Evolutionary conservation across 1,284 basidiomycete genomes (phyloP).

Genomic region (Melampsora occidentalis): DNA sequence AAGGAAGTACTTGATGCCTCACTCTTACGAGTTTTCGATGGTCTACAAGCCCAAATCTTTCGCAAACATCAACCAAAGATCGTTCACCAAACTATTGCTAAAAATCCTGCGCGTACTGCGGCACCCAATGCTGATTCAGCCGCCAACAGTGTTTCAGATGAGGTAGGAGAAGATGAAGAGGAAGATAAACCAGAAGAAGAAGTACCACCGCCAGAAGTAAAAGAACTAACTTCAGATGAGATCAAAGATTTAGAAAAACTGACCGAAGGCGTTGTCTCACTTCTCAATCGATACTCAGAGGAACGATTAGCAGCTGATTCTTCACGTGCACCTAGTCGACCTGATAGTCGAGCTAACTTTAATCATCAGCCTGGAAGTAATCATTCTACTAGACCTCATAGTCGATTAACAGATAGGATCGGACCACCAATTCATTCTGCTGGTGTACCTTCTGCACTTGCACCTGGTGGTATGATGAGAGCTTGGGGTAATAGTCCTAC

Average conservation of each 20-base stretch:
- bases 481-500: neutral
- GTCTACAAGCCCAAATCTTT: conserved; percentile 58
- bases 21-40: conserved; percentile 88
- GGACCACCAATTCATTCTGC: neutral
- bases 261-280: conserved; percentile 38
- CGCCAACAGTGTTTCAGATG: conserved; percentile 12
- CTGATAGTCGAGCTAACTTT: conserved; percentile 33
- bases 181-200: conserved; percentile 23
- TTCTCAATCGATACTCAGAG: conserved; percentile 38
- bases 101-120: neutral
- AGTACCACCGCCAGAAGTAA: conserved; percentile 8
- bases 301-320: conserved; percentile 39
- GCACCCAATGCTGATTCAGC: conserved; percentile 12
- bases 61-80: conserved; percentile 18
- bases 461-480: conserved; percentile 6
- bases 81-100: neutral
- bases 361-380: conserved; percentile 9
- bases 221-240: conserved; percentile 10
- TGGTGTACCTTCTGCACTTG: conserved; percentile 5
- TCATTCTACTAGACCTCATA: conserved; percentile 19
- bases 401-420: conserved; percentile 26
- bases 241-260: conserved; percentile 32
- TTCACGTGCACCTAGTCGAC: conserved; percentile 33
- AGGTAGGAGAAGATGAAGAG: conserved; percentile 20
- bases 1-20: conserved; percentile 77